Evolutionary conservation across 2,329 filamentous ascomycete species (phyloP).

Genomic region (Bipolaris oryzae): DNA sequence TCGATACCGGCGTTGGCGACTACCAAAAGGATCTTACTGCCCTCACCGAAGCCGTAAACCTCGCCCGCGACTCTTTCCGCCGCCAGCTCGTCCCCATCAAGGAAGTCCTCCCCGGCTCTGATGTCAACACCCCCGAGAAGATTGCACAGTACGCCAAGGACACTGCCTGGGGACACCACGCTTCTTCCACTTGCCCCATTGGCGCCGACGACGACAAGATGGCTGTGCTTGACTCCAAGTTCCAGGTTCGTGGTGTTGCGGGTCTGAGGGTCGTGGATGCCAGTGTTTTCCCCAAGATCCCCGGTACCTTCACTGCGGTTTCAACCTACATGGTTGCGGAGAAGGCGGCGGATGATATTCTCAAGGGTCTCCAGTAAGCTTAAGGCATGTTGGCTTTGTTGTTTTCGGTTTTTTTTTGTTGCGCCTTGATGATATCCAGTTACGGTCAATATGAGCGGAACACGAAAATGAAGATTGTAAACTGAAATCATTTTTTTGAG

Average conservation of each 20-base stretch:
- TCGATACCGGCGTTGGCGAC: slow-evolving; percentile 61
- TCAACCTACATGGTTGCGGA: slow-evolving; percentile 64
- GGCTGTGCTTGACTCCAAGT: slow-evolving; percentile 61
- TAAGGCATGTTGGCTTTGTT: background rate
- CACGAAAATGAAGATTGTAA: background rate
- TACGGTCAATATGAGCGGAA: background rate
- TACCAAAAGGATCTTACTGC: slow-evolving; percentile 63
- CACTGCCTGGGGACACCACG: slow-evolving; percentile 58
- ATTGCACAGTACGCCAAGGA: slow-evolving; percentile 40
- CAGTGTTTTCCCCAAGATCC: slow-evolving; percentile 43
- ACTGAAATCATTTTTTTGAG: no score
- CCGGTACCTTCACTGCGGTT: slow-evolving; percentile 60
- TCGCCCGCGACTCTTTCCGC: slow-evolving; percentile 54
- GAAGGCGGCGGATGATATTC: slow-evolving; percentile 67
- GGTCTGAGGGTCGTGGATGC: slow-evolving; percentile 57
- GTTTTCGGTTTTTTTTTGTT: background rate
- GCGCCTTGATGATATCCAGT: background rate
- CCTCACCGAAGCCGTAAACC: slow-evolving; percentile 59
- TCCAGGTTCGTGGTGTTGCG: slow-evolving; percentile 59
- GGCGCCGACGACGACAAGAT: slow-evolving; percentile 55
- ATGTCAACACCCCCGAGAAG: slow-evolving; percentile 47
- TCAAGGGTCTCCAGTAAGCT: slow-evolving; percentile 19
- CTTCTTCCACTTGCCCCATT: slow-evolving; percentile 64
- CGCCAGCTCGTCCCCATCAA: slow-evolving; percentile 44
- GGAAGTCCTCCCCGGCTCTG: slow-evolving; percentile 57